phyloP scores from a whole-genome alignment of 148 eudicot genomes.

The Vaccinium corymbosum region DNA sequence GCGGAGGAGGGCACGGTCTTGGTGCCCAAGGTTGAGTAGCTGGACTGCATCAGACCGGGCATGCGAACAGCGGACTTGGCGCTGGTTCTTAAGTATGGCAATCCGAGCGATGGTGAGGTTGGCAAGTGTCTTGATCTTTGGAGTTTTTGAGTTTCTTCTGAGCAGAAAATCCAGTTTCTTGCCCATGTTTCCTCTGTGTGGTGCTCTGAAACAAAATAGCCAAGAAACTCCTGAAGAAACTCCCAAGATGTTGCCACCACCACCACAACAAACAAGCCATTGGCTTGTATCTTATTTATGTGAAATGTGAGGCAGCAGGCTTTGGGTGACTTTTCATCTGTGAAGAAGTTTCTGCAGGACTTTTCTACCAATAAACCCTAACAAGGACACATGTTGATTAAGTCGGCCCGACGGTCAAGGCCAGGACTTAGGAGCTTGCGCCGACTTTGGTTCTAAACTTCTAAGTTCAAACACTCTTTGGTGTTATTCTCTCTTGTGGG shows the following conservation, averaged over 20 bases:
- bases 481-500: background rate
- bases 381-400: background rate
- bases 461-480: background rate
- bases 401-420: background rate
- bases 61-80: constrained; percentile 34
- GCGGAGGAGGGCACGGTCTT: constrained; percentile 59
- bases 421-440: background rate
- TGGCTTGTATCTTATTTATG: background rate
- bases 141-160: constrained; percentile 27
- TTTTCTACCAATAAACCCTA: background rate
- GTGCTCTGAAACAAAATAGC: background rate
- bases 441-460: background rate
- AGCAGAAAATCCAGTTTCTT: constrained; percentile 36
- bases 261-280: background rate
- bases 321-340: constrained; percentile 12
- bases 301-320: background rate
- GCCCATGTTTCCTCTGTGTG: constrained; percentile 21
- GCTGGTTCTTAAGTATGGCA: constrained; percentile 48
- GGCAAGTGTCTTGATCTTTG: constrained; percentile 23
- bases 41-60: constrained; percentile 59
- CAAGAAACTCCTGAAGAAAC: constrained; percentile 2
- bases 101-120: constrained; percentile 39
- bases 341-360: constrained; percentile 1
- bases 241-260: background rate
- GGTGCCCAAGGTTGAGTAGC: constrained; percentile 49